These are phyloP conservation scores for Penicillium ochrochloron DNA, from an alignment of 495 filamentous ascomycete species.

Conservation along the genomic window DNA sequence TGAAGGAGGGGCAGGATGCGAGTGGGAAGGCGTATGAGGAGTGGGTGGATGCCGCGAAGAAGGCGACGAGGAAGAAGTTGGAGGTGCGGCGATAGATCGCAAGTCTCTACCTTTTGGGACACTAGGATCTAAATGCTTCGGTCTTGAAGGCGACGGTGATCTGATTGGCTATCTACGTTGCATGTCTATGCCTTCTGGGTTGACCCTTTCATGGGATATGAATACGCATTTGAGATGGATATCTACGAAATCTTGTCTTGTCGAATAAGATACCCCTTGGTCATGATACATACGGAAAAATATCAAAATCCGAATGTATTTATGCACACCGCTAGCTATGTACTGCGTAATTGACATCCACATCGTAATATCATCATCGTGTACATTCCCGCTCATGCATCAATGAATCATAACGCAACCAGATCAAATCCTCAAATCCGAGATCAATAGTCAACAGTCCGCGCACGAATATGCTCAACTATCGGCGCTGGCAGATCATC, in stretches of 20 bases:
- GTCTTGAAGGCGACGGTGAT: not conserved
- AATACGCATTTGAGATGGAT: conserved; percentile 2
- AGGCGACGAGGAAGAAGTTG: conserved; percentile 69
- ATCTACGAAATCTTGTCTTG: conserved; percentile 6
- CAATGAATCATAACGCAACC: conserved; percentile 5
- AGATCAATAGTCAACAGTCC: conserved; percentile 59
- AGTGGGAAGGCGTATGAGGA: conserved; percentile 65
- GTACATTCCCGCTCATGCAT: conserved; percentile 9
- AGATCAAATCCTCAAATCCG: conserved; percentile 8
- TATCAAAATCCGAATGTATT: conserved; percentile 9
- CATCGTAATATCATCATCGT: conserved; percentile 30
- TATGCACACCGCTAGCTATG: conserved; percentile 23
- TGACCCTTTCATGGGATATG: not conserved
- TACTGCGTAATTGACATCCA: conserved; percentile 26
- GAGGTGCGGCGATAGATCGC: conserved; percentile 44
- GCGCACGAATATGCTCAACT: conserved; percentile 57
- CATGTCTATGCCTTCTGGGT: not conserved
- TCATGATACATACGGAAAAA: conserved; percentile 6
- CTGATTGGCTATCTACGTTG: not conserved
- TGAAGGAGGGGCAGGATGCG: conserved; percentile 62
- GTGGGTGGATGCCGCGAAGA: conserved; percentile 80
- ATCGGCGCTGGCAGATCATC: conserved; percentile 75
- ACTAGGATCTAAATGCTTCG: not conserved
- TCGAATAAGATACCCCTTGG: conserved; percentile 15
- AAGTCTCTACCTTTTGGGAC: not conserved